Evolutionary conservation across 1,139 yeast species (phyloP), one percentile per base, ranked within the genome.

Genomic region (Taphrina confusa): DNA sequence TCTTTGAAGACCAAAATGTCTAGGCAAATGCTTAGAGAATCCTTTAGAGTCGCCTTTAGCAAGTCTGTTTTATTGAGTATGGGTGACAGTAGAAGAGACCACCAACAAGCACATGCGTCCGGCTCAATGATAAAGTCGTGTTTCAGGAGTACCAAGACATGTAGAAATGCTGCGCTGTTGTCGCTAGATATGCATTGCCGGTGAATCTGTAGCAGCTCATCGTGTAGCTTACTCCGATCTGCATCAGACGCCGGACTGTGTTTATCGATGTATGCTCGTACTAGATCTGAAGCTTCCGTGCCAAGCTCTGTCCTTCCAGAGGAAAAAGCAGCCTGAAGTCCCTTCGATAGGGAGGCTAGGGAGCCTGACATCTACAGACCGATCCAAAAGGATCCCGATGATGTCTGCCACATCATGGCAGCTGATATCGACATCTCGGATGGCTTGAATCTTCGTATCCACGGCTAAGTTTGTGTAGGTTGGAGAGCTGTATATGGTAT

Each of bases 61-160:
- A 66, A 40, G 71, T 67, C 44, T 66, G 65, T 50, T 71, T 76
- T 1, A 87, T 85, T 0, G 85, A 85, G 49, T 85, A 81, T 84
- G 0, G 83, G 81, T 22, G 73, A 73, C 8, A 79, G 69, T 66
- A 81, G 79, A n/a, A 79, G 74, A 46, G 74, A 73, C 56, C 82
- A 73, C 88, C 89, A 85, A 25, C 75, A 69, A 37, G 69, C 67
- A 9, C 81, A 71, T 49, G 79, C 79, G 1, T 76, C 75, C 20
- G 69, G 67, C 59, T 74, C 74, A 9, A 78, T 62, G 4, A 62
- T 54, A 25, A 79, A 60, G 69, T 78, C 62, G 67, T 79, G 76
- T 61, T 75, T 63, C 69, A 76, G 66, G 64, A 72, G 61, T 61
- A 63, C 70, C 16, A 84, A 73, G 2, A 80, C 72, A 50, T 77